phyloP scores from a whole-genome alignment of 2,329 filamentous ascomycete genomes.

The Fusarium sterilihyphosum region DNA sequence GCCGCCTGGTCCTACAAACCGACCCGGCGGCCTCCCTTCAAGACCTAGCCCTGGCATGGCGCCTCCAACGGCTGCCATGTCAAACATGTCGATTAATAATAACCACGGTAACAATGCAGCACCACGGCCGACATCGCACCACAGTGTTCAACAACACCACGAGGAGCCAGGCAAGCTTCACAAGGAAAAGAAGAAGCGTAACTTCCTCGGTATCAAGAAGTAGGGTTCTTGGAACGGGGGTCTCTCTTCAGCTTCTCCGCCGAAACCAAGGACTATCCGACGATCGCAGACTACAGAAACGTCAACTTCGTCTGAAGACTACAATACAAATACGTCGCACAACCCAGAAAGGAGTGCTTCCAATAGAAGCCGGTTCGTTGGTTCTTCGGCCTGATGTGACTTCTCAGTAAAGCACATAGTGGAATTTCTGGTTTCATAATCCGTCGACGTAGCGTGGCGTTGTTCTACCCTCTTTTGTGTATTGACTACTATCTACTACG shows the following conservation, averaged over 20 bases:
- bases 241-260: conserved; percentile 20
- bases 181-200: conserved; percentile 71
- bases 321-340: neutral
- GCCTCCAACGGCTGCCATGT: conserved; percentile 64
- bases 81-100: conserved; percentile 60
- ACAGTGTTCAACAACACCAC: conserved; percentile 26
- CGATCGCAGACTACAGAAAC: conserved; percentile 27
- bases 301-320: conserved; percentile 20
- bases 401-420: conserved; percentile 1
- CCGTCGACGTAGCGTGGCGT: conserved; percentile 34
- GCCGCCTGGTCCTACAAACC: conserved; percentile 31
- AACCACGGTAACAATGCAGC: conserved; percentile 32
- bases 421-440: conserved; percentile 22
- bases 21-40: conserved; percentile 41
- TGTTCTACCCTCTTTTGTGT: conserved; percentile 21
- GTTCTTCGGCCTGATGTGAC: neutral
- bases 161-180: conserved; percentile 54
- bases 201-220: conserved; percentile 70
- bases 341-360: conserved; percentile 10
- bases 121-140: conserved; percentile 26
- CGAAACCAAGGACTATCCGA: conserved; percentile 3
- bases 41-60: conserved; percentile 41
- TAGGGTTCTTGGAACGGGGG: conserved; percentile 48
- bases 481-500: conserved; percentile 13
- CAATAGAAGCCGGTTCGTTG: neutral